Evolutionary conservation across 805 yeast genomes (phyloP), one percentile per base, ranked within the genome.

Genomic region (Ogataea thermomethanolica): DNA sequence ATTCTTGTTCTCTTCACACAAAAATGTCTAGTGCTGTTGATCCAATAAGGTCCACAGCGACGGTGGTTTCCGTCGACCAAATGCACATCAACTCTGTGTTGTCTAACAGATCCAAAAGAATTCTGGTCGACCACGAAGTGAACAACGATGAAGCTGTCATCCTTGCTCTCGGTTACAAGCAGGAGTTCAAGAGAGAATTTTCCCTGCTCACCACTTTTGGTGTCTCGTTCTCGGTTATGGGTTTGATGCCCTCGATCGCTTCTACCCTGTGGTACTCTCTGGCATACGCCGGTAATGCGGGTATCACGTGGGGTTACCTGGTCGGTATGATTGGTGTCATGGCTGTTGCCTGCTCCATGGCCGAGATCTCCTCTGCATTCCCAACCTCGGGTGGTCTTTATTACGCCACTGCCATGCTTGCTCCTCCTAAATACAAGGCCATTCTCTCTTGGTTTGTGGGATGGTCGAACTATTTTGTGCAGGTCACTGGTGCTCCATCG

Each of bases 321-420:
- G 60, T 78, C 12, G 81, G 80, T 26, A 67, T 76, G 62, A 40
- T 73, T 23, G 78, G 80, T 32, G 70, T 80, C 33, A 65, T 73
- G 34, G 67, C 73, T 2, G 84, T 79, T 24, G 81, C 82, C 11
- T 62, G 69, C 31, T 70, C 79, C 20, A 66, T 80, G 73, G 84
- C 83, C 1, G 86, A 81, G 53, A 66, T 80, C 29, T 73, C 83
- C 13, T 69, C 77, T 29, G 76, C 83, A 3, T 76, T 75, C 63
- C 85, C 86, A 24, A 78, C 83, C 5, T 67, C 81, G 3, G 74
- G 83, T 13, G 86, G 85, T 33, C 71, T 82, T 7, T 82, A 82
- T 32, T 81, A 80, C 50, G 84, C 86, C 44, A 80, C 79, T 2
- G 68, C 76, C 6, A 77, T 77, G 50, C 61, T 79, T 46, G 76